phyloP scores from a whole-genome alignment of 192 early-diverging fungal genomes.

The Rhizophagus sp. region DNA sequence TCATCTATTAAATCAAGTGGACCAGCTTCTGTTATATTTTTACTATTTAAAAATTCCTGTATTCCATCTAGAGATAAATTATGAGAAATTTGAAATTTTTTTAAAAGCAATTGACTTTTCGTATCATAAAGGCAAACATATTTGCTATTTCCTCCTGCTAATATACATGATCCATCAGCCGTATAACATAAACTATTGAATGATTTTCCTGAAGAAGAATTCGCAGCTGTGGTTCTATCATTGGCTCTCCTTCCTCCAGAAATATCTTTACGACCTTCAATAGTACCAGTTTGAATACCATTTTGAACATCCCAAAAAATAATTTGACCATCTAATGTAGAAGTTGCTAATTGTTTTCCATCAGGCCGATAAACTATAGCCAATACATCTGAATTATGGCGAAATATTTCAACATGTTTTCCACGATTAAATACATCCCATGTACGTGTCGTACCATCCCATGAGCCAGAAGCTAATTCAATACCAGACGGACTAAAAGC shows the following conservation, averaged over 20 bases:
- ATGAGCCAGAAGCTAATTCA: constrained; percentile 81
- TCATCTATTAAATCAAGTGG: constrained; percentile 81
- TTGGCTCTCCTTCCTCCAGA: constrained; percentile 77
- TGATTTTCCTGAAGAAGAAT: constrained; percentile 79
- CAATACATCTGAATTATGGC: constrained; percentile 83
- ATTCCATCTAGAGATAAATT: constrained; percentile 95
- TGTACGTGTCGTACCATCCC: constrained; percentile 87
- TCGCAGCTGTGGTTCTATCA: constrained; percentile 82
- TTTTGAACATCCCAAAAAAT: constrained; percentile 90
- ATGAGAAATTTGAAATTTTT: constrained; percentile 88
- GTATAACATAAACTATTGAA: constrained; percentile 96
- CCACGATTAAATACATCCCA: constrained; percentile 96
- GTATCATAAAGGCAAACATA: constrained; percentile 96
- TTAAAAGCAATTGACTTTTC: constrained; percentile 68
- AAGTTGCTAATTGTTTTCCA: constrained; percentile 81
- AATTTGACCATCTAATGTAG: constrained; percentile 92
- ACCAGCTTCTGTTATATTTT: constrained; percentile 94
- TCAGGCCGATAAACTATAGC: constrained; percentile 88
- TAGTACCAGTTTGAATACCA: constrained; percentile 66
- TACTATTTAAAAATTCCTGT: constrained; percentile 84
- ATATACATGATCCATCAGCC: constrained; percentile 86
- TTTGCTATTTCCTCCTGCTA: constrained; percentile 94
- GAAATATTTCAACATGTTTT: constrained; percentile 73
- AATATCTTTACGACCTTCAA: constrained; percentile 95
- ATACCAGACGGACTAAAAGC: constrained; percentile 85